phyloP scores from a whole-genome alignment of 495 filamentous ascomycete genomes.

The Penicillium subrubescens region DNA sequence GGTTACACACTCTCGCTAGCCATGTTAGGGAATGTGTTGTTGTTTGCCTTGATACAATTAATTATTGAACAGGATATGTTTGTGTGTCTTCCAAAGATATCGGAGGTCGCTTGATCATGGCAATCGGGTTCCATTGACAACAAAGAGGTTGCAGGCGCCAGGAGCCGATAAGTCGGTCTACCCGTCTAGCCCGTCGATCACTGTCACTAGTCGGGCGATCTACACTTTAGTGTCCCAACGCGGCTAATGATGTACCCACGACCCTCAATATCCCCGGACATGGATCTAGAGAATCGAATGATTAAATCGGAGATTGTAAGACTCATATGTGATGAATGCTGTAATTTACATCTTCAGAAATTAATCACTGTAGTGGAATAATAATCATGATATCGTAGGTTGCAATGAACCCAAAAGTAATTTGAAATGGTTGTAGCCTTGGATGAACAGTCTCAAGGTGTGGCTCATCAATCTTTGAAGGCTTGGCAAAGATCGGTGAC shows the following conservation, averaged over 20 bases:
- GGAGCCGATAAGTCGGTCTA: neutral
- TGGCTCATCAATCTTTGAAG: neutral
- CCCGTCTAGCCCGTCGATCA: neutral
- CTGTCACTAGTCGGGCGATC: slow-evolving; percentile 1
- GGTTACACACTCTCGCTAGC: neutral
- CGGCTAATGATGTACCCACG: neutral
- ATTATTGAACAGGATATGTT: neutral
- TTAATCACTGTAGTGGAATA: too few species aligned
- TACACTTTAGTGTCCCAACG: neutral
- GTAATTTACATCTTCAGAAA: neutral
- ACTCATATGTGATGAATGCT: neutral
- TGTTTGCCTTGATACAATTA: neutral
- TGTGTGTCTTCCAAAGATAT: neutral
- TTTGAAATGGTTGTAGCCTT: neutral
- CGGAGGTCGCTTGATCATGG: neutral
- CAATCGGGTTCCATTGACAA: neutral
- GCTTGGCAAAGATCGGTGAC: neutral
- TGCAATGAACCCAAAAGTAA: neutral
- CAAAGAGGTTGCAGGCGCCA: neutral
- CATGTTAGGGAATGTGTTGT: slow-evolving; percentile 3
- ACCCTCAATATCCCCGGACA: neutral
- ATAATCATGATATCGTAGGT: too few species aligned
- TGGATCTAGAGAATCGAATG: neutral
- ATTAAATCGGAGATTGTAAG: neutral
- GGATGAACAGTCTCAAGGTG: neutral